These are phyloP conservation scores for Schizosaccharomyces pombe DNA, from an alignment of 805 yeast species.

Conservation along the genomic window ASM294v3 CU329670.1:993001-993500, in stretches of 20 bases:
- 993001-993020: not conserved
- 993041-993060: conserved; percentile 10
- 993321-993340: too few relatives aligned
- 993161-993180: not conserved
- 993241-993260: not conserved
- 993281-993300: not conserved
- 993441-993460: too few relatives aligned
- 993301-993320: not conserved
- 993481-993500: too few relatives aligned
- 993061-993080: conserved; percentile 11
- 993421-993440: too few relatives aligned
- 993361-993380: too few relatives aligned
- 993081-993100: conserved; percentile 35
- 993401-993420: too few relatives aligned
- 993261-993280: not conserved
- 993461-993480: too few relatives aligned
- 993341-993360: too few relatives aligned
- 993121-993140: conserved; percentile 41
- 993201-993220: not conserved
- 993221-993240: not conserved
- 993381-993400: too few relatives aligned
- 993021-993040: not conserved
- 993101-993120: conserved; percentile 46
- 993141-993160: conserved; percentile 18
- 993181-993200: not conserved